Base-by-base conservation (phyloP, 192 early-diverging fungal species). In the Lunasporangiospora selenospora region DNA sequence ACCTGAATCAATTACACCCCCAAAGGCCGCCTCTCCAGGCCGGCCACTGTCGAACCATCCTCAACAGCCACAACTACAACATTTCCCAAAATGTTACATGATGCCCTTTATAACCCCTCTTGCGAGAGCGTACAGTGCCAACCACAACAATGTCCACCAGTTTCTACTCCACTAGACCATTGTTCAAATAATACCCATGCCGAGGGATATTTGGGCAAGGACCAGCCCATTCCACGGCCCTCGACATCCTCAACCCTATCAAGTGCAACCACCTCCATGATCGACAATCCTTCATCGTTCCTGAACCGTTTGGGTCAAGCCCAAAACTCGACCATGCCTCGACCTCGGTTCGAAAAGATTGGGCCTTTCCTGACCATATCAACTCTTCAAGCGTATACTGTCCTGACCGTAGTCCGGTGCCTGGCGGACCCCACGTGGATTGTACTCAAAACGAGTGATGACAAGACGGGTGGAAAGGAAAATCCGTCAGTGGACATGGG, bases 351-450 rank as follows among this genome's bases (percentile, higher is more conserved):
- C 0, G 55, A 63, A 40, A 73, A 73, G 23, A 55, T 73, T 13
- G 60, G 48, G 1, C 69, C 69, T 2, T 73, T 63, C 33, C 52
- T 73, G 6, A 32, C 52, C 2, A 73, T 73, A 18, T 59, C 69
- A 6, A 63, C 69, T 4, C 34, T 73, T 30, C 69, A 73, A 18
- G 69, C 69, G 0, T 73, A 73, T 18, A 73, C 69, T 12, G 41
- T 73, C 4, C 34, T 73, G 18, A 73, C 69, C 12, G 69, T 73
- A 8, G 69, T 73, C 1, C 53, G 69, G 6, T 62, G 69, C 30
- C 34, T 73, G 19, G 69, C 69, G 27, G 60, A 63, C 32, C 69
- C 69, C 5, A 44, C 33, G 9, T 73, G 69, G 69, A 63, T 73
- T 27, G 41, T 71, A 26, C 33, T 41, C 29, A 6, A 32, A 26